Percentiles rank a stretch among this genome's conserved stretches.
Evolutionary conservation across 805 yeast genomes (phyloP).

Genomic region (Pichia phayaonensis): DNA sequence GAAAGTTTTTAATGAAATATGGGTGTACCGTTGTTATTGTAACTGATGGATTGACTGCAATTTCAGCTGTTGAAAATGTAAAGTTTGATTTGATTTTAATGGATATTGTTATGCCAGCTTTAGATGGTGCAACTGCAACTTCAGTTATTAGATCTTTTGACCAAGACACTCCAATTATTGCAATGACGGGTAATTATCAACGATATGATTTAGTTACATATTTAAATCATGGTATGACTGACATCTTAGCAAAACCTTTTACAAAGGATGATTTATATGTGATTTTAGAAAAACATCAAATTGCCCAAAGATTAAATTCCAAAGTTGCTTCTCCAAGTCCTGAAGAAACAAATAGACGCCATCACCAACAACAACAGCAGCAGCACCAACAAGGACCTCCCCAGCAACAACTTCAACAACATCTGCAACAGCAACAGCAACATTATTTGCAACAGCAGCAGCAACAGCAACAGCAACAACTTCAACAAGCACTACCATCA

Average conservation of each 20-base stretch:
- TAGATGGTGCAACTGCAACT: slow-evolving; percentile 87
- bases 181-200: slow-evolving; percentile 88
- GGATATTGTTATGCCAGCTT: slow-evolving; percentile 87
- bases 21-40: slow-evolving; percentile 93
- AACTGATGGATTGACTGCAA: slow-evolving; percentile 86
- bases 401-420: not conserved
- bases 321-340: not conserved
- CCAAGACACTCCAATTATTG: slow-evolving; percentile 80
- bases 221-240: slow-evolving; percentile 84
- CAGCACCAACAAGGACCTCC: not conserved
- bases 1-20: slow-evolving; percentile 73
- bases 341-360: not conserved
- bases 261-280: slow-evolving; percentile 77
- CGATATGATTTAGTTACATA: slow-evolving; percentile 75
- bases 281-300: slow-evolving; percentile 68
- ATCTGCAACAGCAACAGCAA: not conserved
- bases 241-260: slow-evolving; percentile 89
- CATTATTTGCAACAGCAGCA: not conserved
- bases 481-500: too few relatives aligned
- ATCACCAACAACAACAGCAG: slow-evolving; percentile 12
- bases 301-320: slow-evolving; percentile 25
- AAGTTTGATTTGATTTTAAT: slow-evolving; percentile 71
- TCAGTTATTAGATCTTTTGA: slow-evolving; percentile 82
- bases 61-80: slow-evolving; percentile 61
- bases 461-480: not conserved